These are phyloP conservation scores for Phaeosphaeriaceae sp. DNA, from an alignment of 2,329 filamentous ascomycete species.

Conservation along the genomic window DNA sequence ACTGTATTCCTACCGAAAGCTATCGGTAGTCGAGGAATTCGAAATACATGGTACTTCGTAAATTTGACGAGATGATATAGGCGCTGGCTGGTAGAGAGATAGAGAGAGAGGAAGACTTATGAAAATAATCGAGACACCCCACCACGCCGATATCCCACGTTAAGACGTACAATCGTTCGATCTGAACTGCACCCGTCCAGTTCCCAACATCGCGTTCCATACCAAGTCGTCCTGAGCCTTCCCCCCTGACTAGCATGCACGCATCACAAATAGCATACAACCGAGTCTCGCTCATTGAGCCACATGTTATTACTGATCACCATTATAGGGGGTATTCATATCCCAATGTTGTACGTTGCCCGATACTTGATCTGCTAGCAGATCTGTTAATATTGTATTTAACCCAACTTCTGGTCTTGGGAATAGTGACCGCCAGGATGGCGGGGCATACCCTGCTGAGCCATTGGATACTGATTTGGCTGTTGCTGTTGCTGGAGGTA, in stretches of 20 bases:
- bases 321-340: constrained; percentile 50
- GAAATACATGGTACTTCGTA: constrained; percentile 43
- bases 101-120: constrained; percentile 29
- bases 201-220: constrained; percentile 40
- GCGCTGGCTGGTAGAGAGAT: constrained; percentile 33
- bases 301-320: constrained; percentile 45
- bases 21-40: constrained; percentile 31
- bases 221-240: constrained; percentile 38
- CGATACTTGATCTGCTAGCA: constrained; percentile 34
- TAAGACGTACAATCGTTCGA: constrained; percentile 44
- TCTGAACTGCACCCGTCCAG: constrained; percentile 33
- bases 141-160: constrained; percentile 46
- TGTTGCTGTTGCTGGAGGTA: constrained; percentile 72
- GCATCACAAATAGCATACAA: constrained; percentile 27
- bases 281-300: constrained; percentile 30
- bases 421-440: constrained; percentile 71
- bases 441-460: constrained; percentile 74
- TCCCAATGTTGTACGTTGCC: constrained; percentile 42
- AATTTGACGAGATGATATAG: constrained; percentile 38
- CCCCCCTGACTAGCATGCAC: constrained; percentile 21
- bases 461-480: constrained; percentile 78
- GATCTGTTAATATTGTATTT: constrained; percentile 34
- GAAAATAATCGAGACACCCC: constrained; percentile 26
- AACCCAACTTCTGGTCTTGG: constrained; percentile 58
- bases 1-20: constrained; percentile 33